phyloP scores from a whole-genome alignment of 1,284 basidiomycete genomes.

The Puccinia horiana region DNA sequence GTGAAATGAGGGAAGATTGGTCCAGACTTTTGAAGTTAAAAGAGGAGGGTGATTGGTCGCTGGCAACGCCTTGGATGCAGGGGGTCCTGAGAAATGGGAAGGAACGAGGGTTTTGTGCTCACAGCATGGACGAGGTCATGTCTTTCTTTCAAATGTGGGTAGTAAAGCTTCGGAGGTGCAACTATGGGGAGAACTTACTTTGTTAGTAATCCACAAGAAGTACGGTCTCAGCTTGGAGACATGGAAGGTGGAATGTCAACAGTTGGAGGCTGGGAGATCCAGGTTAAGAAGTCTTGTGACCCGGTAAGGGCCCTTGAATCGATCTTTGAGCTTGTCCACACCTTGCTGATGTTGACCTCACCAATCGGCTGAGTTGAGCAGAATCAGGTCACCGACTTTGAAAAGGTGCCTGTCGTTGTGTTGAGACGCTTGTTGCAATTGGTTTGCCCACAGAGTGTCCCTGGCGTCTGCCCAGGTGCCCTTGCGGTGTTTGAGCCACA shows the following conservation, averaged over 20 bases:
- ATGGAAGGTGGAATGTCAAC: neutral
- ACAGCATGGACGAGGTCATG: conserved; percentile 25
- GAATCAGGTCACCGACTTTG: neutral
- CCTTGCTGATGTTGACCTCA: neutral
- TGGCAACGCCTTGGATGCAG: neutral
- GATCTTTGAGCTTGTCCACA: neutral
- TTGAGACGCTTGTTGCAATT: neutral
- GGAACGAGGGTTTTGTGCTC: neutral
- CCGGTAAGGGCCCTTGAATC: neutral
- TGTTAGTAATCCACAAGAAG: too few species aligned
- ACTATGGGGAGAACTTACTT: neutral
- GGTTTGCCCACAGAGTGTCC: neutral
- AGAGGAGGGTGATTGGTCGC: neutral
- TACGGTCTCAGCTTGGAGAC: neutral
- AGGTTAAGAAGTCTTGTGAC: neutral
- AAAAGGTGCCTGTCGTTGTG: neutral
- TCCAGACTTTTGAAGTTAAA: too few species aligned
- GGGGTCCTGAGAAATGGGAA: neutral
- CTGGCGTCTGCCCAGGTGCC: neutral
- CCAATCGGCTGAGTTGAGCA: neutral
- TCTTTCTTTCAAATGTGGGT: neutral
- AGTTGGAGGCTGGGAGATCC: neutral
- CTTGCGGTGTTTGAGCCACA: neutral
- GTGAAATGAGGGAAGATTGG: too few species aligned
- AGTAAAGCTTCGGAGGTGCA: neutral